Conservation (phyloP, 768 basidiomycete genomes). For the Mycena alexandri region DNA sequence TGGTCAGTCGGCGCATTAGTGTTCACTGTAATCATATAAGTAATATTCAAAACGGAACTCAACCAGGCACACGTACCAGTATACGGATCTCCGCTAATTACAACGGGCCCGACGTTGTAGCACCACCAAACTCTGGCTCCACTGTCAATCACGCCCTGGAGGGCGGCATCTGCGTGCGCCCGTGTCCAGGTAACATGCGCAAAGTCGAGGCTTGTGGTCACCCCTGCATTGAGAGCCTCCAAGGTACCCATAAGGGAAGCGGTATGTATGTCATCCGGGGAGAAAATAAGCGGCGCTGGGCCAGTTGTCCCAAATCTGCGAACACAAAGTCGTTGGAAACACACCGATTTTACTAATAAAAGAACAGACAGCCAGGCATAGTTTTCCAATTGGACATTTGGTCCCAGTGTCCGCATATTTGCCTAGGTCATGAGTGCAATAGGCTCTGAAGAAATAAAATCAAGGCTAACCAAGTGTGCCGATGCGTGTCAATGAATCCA, state of each 20-base stretch:
- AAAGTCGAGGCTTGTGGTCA: slow-evolving; percentile 21
- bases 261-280: slow-evolving; percentile 18
- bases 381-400: slow-evolving; percentile 28
- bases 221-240: slow-evolving; percentile 23
- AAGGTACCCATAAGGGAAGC: slow-evolving; percentile 13
- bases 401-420: slow-evolving; percentile 25
- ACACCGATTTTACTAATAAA: too few species aligned
- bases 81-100: slow-evolving; percentile 25
- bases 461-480: slow-evolving; percentile 18
- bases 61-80: not conserved
- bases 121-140: slow-evolving; percentile 26
- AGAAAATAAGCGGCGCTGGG: slow-evolving; percentile 11
- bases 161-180: slow-evolving; percentile 11
- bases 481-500: slow-evolving; percentile 29
- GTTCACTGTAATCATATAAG: slow-evolving; percentile 13
- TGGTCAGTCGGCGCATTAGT: slow-evolving; percentile 20
- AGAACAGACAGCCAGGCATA: slow-evolving; percentile 19
- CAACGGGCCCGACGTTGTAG: slow-evolving; percentile 20
- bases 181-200: slow-evolving; percentile 29
- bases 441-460: not conserved
- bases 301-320: slow-evolving; percentile 13
- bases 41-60: not conserved
- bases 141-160: slow-evolving; percentile 23
- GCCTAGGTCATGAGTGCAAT: not conserved
- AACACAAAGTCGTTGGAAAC: not conserved